phyloP scores from a whole-genome alignment of 108 stramenopile species.

The Cyclotella kingstonii region DNA sequence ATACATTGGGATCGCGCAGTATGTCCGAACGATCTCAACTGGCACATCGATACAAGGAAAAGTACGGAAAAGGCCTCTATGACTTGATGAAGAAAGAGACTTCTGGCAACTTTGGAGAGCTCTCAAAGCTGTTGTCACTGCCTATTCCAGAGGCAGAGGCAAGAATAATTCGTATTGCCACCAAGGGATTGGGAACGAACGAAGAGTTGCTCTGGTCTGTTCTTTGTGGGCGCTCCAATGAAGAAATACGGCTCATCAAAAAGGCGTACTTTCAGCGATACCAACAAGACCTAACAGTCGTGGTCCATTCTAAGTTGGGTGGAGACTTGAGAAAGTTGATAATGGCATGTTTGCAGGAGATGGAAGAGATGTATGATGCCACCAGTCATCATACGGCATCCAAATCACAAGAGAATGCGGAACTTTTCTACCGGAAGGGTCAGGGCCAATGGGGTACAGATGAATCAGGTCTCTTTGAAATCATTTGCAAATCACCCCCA shows the following conservation, averaged over 20 bases:
- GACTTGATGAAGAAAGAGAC: conserved; percentile 68
- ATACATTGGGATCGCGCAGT: conserved; percentile 44
- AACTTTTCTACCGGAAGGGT: conserved; percentile 53
- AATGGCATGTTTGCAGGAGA: conserved; percentile 57
- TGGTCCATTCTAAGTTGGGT: conserved; percentile 51
- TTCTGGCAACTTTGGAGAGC: conserved; percentile 56
- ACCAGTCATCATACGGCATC: conserved; percentile 60
- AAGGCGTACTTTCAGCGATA: conserved; percentile 67
- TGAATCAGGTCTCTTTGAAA: conserved; percentile 54
- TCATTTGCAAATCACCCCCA: conserved; percentile 48
- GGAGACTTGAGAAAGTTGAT: conserved; percentile 51
- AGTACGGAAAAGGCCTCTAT: conserved; percentile 40
- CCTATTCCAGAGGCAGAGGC: conserved; percentile 63
- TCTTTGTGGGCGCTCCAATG: conserved; percentile 60
- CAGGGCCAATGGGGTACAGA: conserved; percentile 65
- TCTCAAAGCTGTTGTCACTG: conserved; percentile 47
- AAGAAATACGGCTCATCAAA: conserved; percentile 62
- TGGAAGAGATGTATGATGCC: conserved; percentile 64
- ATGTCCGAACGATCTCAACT: conserved; percentile 49
- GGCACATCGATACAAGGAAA: conserved; percentile 56
- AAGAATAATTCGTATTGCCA: conserved; percentile 60
- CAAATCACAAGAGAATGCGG: conserved; percentile 64
- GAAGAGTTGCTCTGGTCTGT: conserved; percentile 57
- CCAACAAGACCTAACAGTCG: conserved; percentile 59
- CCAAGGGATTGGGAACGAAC: conserved; percentile 57